Evolutionary conservation across 2,329 filamentous ascomycete species (phyloP), one percentile per base, ranked within the genome.

Genomic region (Tolypocladium amazonense): DNA sequence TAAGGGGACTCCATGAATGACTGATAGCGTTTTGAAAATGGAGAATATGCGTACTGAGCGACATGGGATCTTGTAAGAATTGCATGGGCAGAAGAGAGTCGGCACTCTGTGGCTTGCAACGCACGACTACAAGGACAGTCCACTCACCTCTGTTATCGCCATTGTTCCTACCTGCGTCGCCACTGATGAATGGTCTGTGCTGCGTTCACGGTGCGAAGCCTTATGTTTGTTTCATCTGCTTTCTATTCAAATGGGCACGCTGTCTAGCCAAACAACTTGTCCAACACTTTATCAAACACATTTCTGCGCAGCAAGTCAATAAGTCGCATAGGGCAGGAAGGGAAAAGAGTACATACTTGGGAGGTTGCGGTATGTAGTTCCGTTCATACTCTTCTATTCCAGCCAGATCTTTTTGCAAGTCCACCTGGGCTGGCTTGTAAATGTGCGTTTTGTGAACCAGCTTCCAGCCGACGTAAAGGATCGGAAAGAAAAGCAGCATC

Each of bases 391-490:
- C 84, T 55, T 88, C 87, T 62, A 91, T 83, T 63, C 84, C 84
- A 1, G 82, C 83, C 20, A 88, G 68, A 62, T 87, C 86, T 57
- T 81, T 80, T 15, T 78, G 70, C 33, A 90, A 71, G 69, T 91
- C 87, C 1, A 86, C 81, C 58, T 89, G 82, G 18, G 80, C 72
- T 0, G 84, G 77, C 60, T 76, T 79, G 57, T 78, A 69, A 61
- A 82, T 79, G 58, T 78, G 82, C 0, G 88, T 89, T 68, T 78
- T 81, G 70, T 88, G 85, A 60, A 85, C 65, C 8, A 89, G 37
- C 71, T 93, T 94, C 86, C 88, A 93, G 7, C 82, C 83, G 3
- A 87, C 50, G 69, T 83, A 92, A 2, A 93, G 74, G 0, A 86
- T 64, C 0, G 88, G 88, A 68, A 89, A 90, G 2, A 91, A 73